Evolutionary conservation across 257 asterid species (phyloP), one percentile per base, ranked within the genome.

Genomic region (Solanum bulbocastanum): DNA sequence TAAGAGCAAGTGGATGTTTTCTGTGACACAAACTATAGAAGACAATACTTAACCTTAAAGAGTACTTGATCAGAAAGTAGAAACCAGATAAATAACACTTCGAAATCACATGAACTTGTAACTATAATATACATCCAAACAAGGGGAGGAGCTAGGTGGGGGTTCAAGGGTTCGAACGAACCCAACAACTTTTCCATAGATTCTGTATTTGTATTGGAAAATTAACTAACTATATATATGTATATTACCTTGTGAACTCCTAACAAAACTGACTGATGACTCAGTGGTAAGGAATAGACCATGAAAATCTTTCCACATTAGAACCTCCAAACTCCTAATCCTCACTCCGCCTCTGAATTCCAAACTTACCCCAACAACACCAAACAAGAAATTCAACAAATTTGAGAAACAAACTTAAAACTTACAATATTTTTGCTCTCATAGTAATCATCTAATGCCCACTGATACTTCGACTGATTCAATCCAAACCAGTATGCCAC

Each of bases 401-500:
- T 8, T 39, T 18, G 18, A 16, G 58, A 42, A 40, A 44, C 16
- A n/a, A 68, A 76, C 86, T 14, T 37, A 25, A 2, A 71, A 65
- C 90, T 91, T 83, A 94, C 99, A 91, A 89, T 92, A 66, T 87
- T 96, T 85, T 91, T 93, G 90, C 85, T 88, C 87, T 94, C 98
- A 58, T 94, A 90, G 91, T 93, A 96, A 93, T 95, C 96, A 90
- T 95, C 96, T 90, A 95, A 91, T 49, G 99, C 99, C 99, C 99
- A 96, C 89, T 96, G 99, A 90, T 96, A 96, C 89, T 95, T 96
- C 6, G 99, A 96, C 91, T 96, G 98, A 89, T 96, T 94, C 96
- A 96, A 89, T 13, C 99, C 99, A 88, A 96, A 95, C 98, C 98
- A 96, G 91, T 94, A 94, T 3, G 99, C 98, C 83, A 95, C 98